Percentiles rank a stretch among this genome's conserved stretches.
These are phyloP conservation scores for Linanthus parryae DNA, from an alignment of 148 eudicot genomes.

Conservation along the genomic window DNA sequence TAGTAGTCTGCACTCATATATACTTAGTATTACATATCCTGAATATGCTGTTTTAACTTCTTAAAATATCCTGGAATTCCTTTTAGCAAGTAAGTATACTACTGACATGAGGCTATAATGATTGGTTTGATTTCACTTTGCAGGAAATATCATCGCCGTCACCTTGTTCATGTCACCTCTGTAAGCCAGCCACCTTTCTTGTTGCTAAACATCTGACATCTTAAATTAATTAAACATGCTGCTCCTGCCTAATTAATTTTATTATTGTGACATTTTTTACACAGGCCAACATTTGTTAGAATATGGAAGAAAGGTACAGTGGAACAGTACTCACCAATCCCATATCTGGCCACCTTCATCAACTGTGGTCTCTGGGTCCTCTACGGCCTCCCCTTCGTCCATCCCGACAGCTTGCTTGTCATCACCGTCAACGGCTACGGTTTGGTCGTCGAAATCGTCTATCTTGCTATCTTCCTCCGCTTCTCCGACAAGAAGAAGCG, in stretches of 20 bases:
- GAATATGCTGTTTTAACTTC: background rate
- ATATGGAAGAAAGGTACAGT: conserved; percentile 80
- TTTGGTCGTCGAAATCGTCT: conserved; percentile 44
- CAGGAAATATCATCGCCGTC: conserved; percentile 32
- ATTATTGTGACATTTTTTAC: too few species aligned
- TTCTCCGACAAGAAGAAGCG: conserved; percentile 46
- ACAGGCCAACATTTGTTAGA: conserved; percentile 21
- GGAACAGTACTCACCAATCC: conserved; percentile 73
- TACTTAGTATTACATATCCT: background rate
- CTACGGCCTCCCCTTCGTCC: conserved; percentile 78
- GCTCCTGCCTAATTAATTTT: too few species aligned
- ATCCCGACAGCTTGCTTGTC: conserved; percentile 62
- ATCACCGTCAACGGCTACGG: conserved; percentile 75
- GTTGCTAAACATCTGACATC: too few species aligned
- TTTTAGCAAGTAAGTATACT: too few species aligned
- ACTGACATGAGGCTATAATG: background rate
- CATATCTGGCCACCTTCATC: conserved; percentile 67
- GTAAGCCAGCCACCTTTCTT: too few species aligned
- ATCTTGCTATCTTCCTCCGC: conserved; percentile 43
- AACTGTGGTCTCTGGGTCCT: conserved; percentile 84
- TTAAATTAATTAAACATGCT: too few species aligned
- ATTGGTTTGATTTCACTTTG: conserved; percentile 8
- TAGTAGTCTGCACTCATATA: background rate
- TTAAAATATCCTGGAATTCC: too few species aligned
- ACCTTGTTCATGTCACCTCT: conserved; percentile 30